phyloP scores from a whole-genome alignment of 441 rosid genomes.

The Populus hybrid region DNA sequence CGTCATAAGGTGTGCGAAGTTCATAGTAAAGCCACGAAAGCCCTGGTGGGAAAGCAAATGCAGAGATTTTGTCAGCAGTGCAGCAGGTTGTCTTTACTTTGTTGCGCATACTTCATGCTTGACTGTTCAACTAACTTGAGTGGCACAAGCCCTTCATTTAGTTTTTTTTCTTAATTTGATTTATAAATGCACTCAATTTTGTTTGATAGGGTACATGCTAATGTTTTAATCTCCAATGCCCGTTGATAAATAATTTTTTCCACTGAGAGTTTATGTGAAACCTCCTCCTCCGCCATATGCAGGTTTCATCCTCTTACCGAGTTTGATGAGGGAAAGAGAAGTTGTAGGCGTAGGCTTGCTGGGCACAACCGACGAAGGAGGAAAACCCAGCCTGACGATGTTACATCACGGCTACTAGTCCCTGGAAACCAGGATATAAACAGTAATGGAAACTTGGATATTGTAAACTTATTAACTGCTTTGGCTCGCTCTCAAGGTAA shows the following conservation, averaged over 20 bases:
- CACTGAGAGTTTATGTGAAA: neutral
- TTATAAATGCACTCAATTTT: neutral
- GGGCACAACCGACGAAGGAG: constrained; percentile 60
- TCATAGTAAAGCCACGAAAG: constrained; percentile 81
- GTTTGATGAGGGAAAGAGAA: constrained; percentile 55
- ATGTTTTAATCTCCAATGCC: neutral
- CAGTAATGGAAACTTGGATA: constrained; percentile 45
- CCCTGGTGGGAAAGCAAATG: constrained; percentile 80
- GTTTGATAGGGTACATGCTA: neutral
- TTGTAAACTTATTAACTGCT: constrained; percentile 60
- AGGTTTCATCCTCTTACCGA: constrained; percentile 56
- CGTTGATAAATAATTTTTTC: neutral
- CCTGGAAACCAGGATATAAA: constrained; percentile 39
- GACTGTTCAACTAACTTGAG: neutral
- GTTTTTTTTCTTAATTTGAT: neutral
- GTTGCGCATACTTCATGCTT: neutral
- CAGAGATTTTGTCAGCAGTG: constrained; percentile 98
- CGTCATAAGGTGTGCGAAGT: constrained; percentile 85
- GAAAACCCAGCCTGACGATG: constrained; percentile 71
- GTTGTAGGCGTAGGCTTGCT: constrained; percentile 57
- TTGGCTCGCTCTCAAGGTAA: constrained; percentile 69
- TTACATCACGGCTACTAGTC: constrained; percentile 43
- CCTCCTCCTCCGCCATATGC: neutral
- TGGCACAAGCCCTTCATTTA: neutral
- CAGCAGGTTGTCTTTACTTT: constrained; percentile 57